Evolutionary conservation across 192 early-diverging fungal species (phyloP).

Genomic region (Coemansia sp.): DNA sequence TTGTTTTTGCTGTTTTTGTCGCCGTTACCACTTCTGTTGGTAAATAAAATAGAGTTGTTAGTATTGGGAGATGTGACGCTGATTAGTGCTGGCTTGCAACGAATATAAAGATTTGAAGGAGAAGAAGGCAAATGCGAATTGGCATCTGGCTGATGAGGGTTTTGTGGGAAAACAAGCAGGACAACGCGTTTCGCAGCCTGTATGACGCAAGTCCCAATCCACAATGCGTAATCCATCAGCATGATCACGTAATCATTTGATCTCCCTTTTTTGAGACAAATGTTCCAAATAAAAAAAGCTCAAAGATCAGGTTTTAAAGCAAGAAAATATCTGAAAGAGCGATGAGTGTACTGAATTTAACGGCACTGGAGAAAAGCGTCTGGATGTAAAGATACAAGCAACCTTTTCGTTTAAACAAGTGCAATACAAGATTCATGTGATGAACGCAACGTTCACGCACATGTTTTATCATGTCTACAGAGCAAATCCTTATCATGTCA

Average conservation of each 20-base stretch:
- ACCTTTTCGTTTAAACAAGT: neutral
- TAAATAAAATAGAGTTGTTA: neutral
- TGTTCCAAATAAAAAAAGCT: neutral
- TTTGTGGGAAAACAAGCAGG: neutral
- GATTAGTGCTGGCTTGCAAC: neutral
- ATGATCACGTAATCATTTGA: neutral
- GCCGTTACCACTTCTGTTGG: neutral
- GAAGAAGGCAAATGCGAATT: neutral
- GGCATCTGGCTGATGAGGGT: neutral
- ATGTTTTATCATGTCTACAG: neutral
- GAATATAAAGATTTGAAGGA: neutral
- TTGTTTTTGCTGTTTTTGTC: neutral
- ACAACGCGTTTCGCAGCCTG: neutral
- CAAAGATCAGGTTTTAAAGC: neutral
- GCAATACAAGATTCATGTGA: neutral
- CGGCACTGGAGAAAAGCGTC: neutral
- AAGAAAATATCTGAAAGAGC: neutral
- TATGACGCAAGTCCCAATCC: conserved; percentile 15
- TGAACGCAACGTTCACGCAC: neutral
- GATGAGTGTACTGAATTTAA: neutral
- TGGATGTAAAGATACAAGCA: neutral
- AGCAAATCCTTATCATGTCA: neutral
- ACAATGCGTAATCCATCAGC: neutral
- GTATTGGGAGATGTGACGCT: neutral
- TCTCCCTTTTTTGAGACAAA: neutral